phyloP scores from a whole-genome alignment of 169 alveolate genomes.

The Plasmodium chabaudi region DNA sequence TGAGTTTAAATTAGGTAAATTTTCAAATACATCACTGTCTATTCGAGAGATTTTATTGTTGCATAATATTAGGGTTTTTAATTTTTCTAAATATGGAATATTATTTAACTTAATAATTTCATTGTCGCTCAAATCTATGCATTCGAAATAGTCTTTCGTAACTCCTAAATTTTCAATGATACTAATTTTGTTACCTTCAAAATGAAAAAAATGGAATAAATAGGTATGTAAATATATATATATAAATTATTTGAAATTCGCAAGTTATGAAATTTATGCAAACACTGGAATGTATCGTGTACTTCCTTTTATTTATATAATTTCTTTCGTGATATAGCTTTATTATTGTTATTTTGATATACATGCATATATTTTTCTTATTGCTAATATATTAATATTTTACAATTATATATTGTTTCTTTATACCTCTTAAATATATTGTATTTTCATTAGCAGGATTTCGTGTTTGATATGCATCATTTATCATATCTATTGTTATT shows the following conservation, averaged over 20 bases:
- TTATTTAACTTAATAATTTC: slow-evolving; percentile 89
- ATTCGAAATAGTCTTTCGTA: slow-evolving; percentile 91
- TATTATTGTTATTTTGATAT: no score
- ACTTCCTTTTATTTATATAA: background rate
- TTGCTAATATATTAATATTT: no score
- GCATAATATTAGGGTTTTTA: slow-evolving; percentile 88
- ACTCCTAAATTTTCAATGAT: slow-evolving; percentile 91
- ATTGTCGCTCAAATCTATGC: slow-evolving; percentile 92
- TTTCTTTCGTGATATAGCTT: no score
- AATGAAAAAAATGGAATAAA: slow-evolving; percentile 6
- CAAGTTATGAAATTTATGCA: no score
- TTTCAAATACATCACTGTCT: slow-evolving; percentile 79
- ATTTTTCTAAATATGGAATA: slow-evolving; percentile 88
- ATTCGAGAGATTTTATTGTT: slow-evolving; percentile 87
- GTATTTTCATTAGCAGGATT: slow-evolving; percentile 80
- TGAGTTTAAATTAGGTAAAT: slow-evolving; percentile 89
- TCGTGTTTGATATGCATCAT: slow-evolving; percentile 77
- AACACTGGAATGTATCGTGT: background rate
- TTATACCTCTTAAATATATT: slow-evolving; percentile 78
- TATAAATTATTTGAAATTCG: background rate
- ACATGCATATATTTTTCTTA: no score
- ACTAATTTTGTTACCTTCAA: slow-evolving; percentile 88
- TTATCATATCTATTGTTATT: slow-evolving; percentile 79
- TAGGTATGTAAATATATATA: background rate
- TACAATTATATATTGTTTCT: no score